Evolutionary conservation across 176 grass and related monocot species (phyloP).

Genomic region (Phragmites australis): DNA sequence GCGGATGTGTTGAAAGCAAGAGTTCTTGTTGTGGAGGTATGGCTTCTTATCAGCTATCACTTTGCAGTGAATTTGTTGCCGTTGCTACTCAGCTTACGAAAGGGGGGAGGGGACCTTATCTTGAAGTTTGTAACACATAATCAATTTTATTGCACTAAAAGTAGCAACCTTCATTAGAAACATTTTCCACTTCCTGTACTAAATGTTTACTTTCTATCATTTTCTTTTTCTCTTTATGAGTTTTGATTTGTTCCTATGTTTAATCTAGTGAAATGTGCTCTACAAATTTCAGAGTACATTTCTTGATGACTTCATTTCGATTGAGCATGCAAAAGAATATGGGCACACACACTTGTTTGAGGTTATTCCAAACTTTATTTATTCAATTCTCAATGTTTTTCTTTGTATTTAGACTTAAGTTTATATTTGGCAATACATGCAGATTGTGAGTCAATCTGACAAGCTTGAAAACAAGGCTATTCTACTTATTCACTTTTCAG

Average conservation of each 20-base stretch:
- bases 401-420: not conserved
- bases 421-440: slow-evolving; percentile 34
- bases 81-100: not conserved
- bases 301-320: slow-evolving; percentile 67
- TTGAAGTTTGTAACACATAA: not conserved
- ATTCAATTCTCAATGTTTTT: not conserved
- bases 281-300: slow-evolving; percentile 73
- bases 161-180: not conserved
- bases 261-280: not conserved
- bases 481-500: slow-evolving; percentile 89
- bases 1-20: slow-evolving; percentile 59
- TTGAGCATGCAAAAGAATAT: slow-evolving; percentile 81
- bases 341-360: slow-evolving; percentile 85
- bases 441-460: slow-evolving; percentile 63
- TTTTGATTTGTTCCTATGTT: not conserved
- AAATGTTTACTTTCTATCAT: not conserved
- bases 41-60: slow-evolving; percentile 15
- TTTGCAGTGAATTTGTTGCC: not conserved
- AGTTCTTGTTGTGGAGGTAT: slow-evolving; percentile 82
- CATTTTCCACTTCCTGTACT: not conserved
- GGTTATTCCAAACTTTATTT: slow-evolving; percentile 48
- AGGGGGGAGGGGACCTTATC: not conserved
- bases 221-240: not conserved
- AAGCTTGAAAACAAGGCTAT: slow-evolving; percentile 84
- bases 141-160: not conserved